phyloP scores from a whole-genome alignment of 2,329 filamentous ascomycete species.

The Xylariales sp. region DNA sequence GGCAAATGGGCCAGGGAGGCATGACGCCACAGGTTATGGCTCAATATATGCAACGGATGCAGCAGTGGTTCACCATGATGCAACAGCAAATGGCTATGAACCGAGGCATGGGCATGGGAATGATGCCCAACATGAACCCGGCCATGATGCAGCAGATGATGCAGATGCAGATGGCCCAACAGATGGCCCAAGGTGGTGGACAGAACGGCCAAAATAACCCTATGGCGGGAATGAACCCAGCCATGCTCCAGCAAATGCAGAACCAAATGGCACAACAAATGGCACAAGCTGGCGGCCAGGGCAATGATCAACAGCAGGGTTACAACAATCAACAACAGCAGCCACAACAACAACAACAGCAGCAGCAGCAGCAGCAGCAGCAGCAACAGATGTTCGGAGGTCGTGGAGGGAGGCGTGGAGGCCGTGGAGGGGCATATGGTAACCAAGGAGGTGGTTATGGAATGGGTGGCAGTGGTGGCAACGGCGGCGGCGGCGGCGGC shows the following conservation, averaged over 20 bases:
- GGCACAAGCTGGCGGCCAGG: constrained; percentile 34
- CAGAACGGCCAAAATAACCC: constrained; percentile 29
- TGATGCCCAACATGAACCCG: constrained; percentile 64
- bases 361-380: constrained; percentile 22
- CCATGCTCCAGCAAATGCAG: constrained; percentile 58
- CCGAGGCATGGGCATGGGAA: constrained; percentile 57
- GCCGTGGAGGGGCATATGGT: constrained; percentile 14
- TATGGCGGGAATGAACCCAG: constrained; percentile 43
- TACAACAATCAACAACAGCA: constrained; percentile 29
- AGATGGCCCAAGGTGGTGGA: constrained; percentile 33
- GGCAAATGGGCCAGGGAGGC: constrained; percentile 32
- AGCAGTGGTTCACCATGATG: constrained; percentile 94
- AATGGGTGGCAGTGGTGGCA: constrained; percentile 27
- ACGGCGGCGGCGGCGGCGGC: constrained; percentile 31
- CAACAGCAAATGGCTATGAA: constrained; percentile 89
- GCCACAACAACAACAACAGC: constrained; percentile 25
- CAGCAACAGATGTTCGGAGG: constrained; percentile 16
- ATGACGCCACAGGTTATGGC: constrained; percentile 98
- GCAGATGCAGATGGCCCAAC: constrained; percentile 62
- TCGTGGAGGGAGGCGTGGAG: constrained; percentile 22
- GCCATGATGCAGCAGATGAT: constrained; percentile 76
- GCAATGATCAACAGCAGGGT: constrained; percentile 36
- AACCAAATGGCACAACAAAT: constrained; percentile 56
- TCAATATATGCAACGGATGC: constrained; percentile 97
- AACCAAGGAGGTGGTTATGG: constrained; percentile 18